phyloP scores from a whole-genome alignment of 2,329 filamentous ascomycete species.

The Alternaria sp. region DNA sequence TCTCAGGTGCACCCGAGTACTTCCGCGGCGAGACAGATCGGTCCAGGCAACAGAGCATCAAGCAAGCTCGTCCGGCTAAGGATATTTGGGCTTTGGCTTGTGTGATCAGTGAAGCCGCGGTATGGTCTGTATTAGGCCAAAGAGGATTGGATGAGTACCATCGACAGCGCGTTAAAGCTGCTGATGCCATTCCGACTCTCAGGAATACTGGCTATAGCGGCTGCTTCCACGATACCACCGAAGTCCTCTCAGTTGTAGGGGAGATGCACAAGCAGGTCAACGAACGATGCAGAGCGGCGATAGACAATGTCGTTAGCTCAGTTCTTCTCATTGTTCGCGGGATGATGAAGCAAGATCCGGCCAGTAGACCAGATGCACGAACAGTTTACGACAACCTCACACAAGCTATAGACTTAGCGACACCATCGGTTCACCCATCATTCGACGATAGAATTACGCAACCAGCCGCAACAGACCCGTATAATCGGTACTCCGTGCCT shows the following conservation, averaged over 20 bases:
- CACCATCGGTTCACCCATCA: not conserved
- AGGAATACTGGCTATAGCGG: slow-evolving; percentile 12
- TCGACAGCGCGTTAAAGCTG: not conserved
- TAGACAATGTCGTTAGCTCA: not conserved
- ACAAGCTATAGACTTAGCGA: not conserved
- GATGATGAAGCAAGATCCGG: not conserved
- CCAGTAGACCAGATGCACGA: not conserved
- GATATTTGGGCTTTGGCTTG: slow-evolving; percentile 50
- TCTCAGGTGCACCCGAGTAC: slow-evolving; percentile 26
- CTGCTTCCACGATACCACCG: slow-evolving; percentile 26
- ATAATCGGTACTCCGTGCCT: not conserved
- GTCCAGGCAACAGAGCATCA: not conserved
- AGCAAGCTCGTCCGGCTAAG: slow-evolving; percentile 34
- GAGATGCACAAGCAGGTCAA: slow-evolving; percentile 8
- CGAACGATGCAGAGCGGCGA: not conserved
- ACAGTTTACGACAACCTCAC: not conserved
- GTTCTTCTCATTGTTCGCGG: slow-evolving; percentile 6
- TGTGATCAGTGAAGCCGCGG: slow-evolving; percentile 26
- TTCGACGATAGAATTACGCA: too few species aligned
- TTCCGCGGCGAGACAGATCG: slow-evolving; percentile 11
- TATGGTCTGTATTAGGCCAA: slow-evolving; percentile 25
- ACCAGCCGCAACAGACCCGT: too few species aligned
- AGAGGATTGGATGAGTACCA: slow-evolving; percentile 21
- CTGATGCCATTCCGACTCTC: not conserved
- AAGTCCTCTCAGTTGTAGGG: slow-evolving; percentile 6